Evolutionary conservation across 345 rosid genomes (phyloP).

Genomic region (Alliaria petiolata): DNA sequence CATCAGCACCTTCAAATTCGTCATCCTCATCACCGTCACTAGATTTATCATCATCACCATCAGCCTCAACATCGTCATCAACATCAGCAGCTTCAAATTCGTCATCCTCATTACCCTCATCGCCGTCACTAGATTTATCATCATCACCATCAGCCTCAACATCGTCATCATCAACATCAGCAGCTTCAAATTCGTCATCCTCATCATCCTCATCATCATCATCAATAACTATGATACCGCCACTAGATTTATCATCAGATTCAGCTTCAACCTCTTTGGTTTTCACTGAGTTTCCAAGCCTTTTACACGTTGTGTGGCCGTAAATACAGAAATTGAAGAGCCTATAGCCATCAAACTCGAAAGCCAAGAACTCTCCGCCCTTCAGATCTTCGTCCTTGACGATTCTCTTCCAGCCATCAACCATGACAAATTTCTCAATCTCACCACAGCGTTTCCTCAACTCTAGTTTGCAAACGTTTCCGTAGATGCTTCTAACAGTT

Average conservation of each 20-base stretch:
- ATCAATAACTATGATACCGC: neutral
- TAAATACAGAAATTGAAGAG: constrained; percentile 18
- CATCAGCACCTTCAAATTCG: neutral
- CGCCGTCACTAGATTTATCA: no score
- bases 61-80: no score
- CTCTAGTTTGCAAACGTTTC: constrained; percentile 5
- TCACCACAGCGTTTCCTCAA: neutral
- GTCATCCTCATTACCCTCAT: neutral
- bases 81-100: neutral
- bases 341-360: constrained; percentile 19
- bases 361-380: constrained; percentile 23
- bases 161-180: neutral
- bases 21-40: neutral
- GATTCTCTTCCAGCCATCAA: constrained; percentile 19
- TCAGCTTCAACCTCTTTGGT: neutral
- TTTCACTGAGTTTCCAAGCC: constrained; percentile 17
- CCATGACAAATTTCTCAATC: neutral
- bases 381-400: constrained; percentile 4
- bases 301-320: constrained; percentile 17
- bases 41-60: no score
- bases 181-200: neutral
- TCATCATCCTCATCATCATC: neutral
- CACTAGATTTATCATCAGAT: neutral
- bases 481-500: constrained; percentile 17
- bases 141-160: no score